Evolutionary conservation across 441 rosid genomes (phyloP).

Genomic region (Gossypium trilobum): DNA sequence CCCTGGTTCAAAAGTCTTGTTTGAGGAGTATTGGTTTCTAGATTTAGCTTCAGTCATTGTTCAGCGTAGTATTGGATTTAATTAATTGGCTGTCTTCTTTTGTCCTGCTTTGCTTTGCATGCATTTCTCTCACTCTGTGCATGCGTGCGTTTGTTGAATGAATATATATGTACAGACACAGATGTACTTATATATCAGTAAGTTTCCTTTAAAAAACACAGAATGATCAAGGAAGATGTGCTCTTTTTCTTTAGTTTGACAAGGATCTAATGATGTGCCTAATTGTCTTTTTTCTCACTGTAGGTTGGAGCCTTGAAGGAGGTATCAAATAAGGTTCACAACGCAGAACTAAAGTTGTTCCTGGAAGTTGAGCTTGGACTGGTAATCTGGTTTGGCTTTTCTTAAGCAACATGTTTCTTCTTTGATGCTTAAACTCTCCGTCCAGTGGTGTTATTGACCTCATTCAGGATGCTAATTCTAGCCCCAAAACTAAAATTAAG

Average conservation of each 20-base stretch:
- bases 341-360: conserved; percentile 41
- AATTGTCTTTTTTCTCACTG: not conserved
- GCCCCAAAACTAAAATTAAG: not conserved
- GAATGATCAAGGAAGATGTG: not conserved
- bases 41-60: not conserved
- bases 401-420: not conserved
- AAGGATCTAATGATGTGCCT: not conserved
- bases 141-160: not conserved
- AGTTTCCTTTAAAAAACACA: not conserved
- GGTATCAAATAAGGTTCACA: conserved; percentile 34
- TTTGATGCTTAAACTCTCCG: not conserved
- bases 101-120: not conserved
- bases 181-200: not conserved
- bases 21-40: not conserved
- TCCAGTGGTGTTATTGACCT: conserved; percentile 3
- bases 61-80: not conserved
- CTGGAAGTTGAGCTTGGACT: conserved; percentile 41
- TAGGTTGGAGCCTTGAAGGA: conserved; percentile 44
- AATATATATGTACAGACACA: not conserved
- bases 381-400: conserved; percentile 25
- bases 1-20: not conserved
- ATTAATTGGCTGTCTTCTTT: not conserved
- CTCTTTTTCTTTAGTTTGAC: not conserved
- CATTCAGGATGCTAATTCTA: conserved; percentile 1
- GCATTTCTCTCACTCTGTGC: not conserved